Evolutionary conservation across 2,329 filamentous ascomycete genomes (phyloP).

Genomic region (Incumbomyces lentus): DNA sequence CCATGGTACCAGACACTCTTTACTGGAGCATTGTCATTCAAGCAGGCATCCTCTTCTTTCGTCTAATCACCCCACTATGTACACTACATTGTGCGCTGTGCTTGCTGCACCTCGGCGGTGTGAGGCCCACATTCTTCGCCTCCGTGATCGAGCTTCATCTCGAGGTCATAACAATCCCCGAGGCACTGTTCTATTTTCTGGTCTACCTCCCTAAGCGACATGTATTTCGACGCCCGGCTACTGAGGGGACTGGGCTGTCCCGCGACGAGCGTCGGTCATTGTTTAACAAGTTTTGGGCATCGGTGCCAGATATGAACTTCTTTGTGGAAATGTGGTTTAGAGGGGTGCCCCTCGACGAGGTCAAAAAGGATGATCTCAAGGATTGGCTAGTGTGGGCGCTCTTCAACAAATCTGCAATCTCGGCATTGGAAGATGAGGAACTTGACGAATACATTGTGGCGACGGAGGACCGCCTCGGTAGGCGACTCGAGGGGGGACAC

Average conservation of each 20-base stretch:
- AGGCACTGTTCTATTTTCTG: conserved; percentile 45
- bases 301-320: conserved; percentile 43
- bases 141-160: too few species aligned
- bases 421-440: conserved; percentile 39
- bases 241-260: conserved; percentile 38
- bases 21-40: too few species aligned
- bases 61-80: too few species aligned
- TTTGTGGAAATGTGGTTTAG: conserved; percentile 59
- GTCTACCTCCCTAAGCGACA: conserved; percentile 43
- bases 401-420: conserved; percentile 35
- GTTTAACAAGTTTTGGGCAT: conserved; percentile 47
- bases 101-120: too few species aligned
- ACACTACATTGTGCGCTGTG: too few species aligned
- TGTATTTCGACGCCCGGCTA: conserved; percentile 42
- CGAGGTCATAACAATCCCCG: conserved; percentile 19
- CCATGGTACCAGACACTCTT: too few species aligned
- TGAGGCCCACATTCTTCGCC: too few species aligned
- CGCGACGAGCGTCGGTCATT: conserved; percentile 42
- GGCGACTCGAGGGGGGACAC: conserved; percentile 42
- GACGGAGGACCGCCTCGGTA: conserved; percentile 45
- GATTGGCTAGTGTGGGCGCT: conserved; percentile 62
- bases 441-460: conserved; percentile 45
- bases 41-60: too few species aligned
- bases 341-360: conserved; percentile 46
- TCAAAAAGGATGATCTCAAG: conserved; percentile 56